phyloP scores from a whole-genome alignment of 768 basidiomycete species.

The Boletus subcaerulescens region DNA sequence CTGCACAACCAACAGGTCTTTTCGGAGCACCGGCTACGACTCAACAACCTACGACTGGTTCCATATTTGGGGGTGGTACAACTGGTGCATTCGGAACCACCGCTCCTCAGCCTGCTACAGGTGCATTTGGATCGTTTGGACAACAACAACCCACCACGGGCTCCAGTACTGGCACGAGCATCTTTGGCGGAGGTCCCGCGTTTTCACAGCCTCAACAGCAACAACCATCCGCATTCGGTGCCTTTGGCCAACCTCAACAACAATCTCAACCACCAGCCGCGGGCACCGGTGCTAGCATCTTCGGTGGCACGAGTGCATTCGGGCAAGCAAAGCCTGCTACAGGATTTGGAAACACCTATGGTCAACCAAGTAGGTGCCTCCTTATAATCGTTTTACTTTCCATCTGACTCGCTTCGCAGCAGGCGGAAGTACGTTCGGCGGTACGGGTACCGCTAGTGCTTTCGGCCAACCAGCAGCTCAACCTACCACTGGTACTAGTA shows the following conservation, averaged over 20 bases:
- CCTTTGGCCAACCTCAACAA: constrained; percentile 45
- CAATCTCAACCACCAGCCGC: constrained; percentile 34
- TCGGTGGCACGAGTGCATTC: constrained; percentile 32
- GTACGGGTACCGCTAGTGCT: constrained; percentile 15
- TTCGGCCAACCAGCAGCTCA: constrained; percentile 31
- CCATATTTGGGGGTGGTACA: constrained; percentile 30
- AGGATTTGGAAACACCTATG: constrained; percentile 28
- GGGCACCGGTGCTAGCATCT: constrained; percentile 30
- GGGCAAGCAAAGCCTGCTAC: constrained; percentile 33
- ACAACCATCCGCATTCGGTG: constrained; percentile 43
- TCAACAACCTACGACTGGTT: constrained; percentile 28
- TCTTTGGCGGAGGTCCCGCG: constrained; percentile 40
- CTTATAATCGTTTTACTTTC: not conserved
- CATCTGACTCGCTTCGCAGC: constrained; percentile 5
- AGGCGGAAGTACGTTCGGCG: constrained; percentile 23
- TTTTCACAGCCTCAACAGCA: constrained; percentile 39
- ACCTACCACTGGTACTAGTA: constrained; percentile 17
- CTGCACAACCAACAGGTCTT: constrained; percentile 23
- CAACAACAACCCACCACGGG: constrained; percentile 37
- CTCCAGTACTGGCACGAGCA: constrained; percentile 34
- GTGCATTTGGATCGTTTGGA: constrained; percentile 33
- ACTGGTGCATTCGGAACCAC: constrained; percentile 23
- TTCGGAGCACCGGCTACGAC: constrained; percentile 28
- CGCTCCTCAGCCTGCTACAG: constrained; percentile 26
- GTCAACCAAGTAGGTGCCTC: constrained; percentile 22